Evolutionary conservation across 1,284 basidiomycete genomes (phyloP).

Genomic region (Phenoliferia sp.): DNA sequence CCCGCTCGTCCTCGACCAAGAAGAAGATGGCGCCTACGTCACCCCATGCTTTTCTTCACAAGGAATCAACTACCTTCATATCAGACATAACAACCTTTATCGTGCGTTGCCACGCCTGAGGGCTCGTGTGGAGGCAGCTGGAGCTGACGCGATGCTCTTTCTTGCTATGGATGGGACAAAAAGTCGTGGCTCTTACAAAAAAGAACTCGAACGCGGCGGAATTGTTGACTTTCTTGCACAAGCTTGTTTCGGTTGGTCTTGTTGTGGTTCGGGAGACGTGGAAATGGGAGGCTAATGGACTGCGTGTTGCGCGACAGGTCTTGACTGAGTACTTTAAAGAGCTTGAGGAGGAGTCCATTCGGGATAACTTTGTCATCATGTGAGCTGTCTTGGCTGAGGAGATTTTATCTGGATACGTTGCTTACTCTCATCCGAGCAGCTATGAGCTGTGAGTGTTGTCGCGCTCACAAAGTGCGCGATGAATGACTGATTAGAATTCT

Average conservation of each 20-base stretch:
- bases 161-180: background rate
- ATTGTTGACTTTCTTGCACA: slow-evolving; percentile 93
- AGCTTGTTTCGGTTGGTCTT: slow-evolving; percentile 56
- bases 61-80: slow-evolving; percentile 97
- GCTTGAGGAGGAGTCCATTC: slow-evolving; percentile 96
- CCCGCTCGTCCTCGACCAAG: slow-evolving; percentile 89
- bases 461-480: too few relatives aligned
- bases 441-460: background rate
- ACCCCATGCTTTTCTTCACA: slow-evolving; percentile 92
- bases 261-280: background rate
- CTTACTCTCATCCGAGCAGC: background rate
- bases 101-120: slow-evolving; percentile 53
- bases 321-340: slow-evolving; percentile 99
- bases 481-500: slow-evolving; percentile 35
- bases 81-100: slow-evolving; percentile 95
- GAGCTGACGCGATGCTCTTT: background rate
- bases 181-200: slow-evolving; percentile 92
- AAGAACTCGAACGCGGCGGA: slow-evolving; percentile 95
- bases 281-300: background rate
- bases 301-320: slow-evolving; percentile 51
- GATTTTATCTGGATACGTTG: background rate
- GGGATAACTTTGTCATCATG: slow-evolving; percentile 98
- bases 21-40: slow-evolving; percentile 92
- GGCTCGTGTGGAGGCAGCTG: background rate
- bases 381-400: slow-evolving; percentile 57